Evolutionary conservation across 345 rosid species (phyloP), one percentile per base, ranked within the genome.

Genomic region (Eucalyptus curtisii): DNA sequence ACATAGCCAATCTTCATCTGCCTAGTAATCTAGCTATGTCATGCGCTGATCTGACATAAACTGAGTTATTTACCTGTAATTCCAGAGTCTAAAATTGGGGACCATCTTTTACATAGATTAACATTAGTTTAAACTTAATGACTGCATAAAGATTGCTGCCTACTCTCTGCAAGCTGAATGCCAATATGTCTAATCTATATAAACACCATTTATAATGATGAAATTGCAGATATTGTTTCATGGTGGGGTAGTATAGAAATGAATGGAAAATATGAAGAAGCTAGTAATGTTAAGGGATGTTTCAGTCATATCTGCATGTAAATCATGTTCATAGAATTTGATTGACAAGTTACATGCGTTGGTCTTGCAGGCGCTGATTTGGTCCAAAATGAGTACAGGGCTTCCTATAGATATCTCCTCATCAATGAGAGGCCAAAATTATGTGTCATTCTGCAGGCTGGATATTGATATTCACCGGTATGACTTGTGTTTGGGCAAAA

Each of bases 331-430:
- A 76, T 12, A 76, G 82, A 76, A 37, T 40, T 76, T 40, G 16
- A 40, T 76, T 76, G 47, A 40, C 82, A 76, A 76, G 47, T 40
- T 37, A 76, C 42, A 76, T 40, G 14, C 15, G 0, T 40, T 76
- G 82, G 27, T 76, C 88, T n/a, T 89, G 89, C 95, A 97, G 99
- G 99, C 99, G 42, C 91, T 96, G 90, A 97, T 97, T 90, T 97
- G 99, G 99, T 96, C 99, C 93, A 97, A 97, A 93, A 96, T 97
- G 99, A 97, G 99, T 87, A 97, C 99, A 86, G 99, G 99, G 40
- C 98, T 96, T 87, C 99, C 99, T 25, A 96, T 97, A 89, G 99
- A 96, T 90, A 97, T 97, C 90, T 93, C 96, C 30, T 97, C 99
- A 61, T 96, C 99, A 82, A 97, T 96, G 99, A 96, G 87, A 89